Percentiles rank a stretch among this genome's conserved stretches.
Conservation (phyloP, 768 basidiomycete genomes). For the Lactarius vividus region DNA sequence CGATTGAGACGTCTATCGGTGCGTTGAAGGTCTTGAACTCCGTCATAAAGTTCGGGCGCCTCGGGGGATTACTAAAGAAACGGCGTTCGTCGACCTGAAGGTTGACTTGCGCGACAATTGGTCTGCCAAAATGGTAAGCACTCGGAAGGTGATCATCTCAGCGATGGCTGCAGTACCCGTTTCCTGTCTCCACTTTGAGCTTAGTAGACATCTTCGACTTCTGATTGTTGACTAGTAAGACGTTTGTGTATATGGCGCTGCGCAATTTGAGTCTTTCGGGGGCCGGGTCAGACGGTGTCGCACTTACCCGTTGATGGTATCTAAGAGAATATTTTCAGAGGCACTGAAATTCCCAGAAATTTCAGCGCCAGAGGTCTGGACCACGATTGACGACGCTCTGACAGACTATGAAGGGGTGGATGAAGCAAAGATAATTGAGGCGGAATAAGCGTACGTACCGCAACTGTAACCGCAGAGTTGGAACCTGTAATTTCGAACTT, state of each 20-base stretch:
- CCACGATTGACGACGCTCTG: constrained; percentile 45
- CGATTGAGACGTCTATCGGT: constrained; percentile 42
- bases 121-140: constrained; percentile 32
- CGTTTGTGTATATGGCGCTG: constrained; percentile 51
- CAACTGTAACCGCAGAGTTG: constrained; percentile 43
- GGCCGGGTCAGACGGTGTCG: constrained; percentile 10
- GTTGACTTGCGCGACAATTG: constrained; percentile 41
- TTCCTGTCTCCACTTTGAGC: constrained; percentile 49
- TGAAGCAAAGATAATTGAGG: background rate
- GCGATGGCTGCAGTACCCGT: constrained; percentile 33
- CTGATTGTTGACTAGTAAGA: constrained; percentile 47
- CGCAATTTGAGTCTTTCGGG: constrained; percentile 16
- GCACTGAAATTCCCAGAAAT: constrained; percentile 55
- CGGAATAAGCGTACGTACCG: constrained; percentile 40
- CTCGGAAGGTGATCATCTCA: background rate
- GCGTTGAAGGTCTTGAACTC: constrained; percentile 57
- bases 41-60: constrained; percentile 45
- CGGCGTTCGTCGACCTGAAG: constrained; percentile 32
- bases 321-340: constrained; percentile 47
- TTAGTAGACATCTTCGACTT: constrained; percentile 38
- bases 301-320: constrained; percentile 58
- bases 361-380: constrained; percentile 53
- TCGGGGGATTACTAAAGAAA: constrained; percentile 1
- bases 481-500: constrained; percentile 51
- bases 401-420: constrained; percentile 43